These are phyloP conservation scores for Arctostaphylos glauca DNA, from an alignment of 148 eudicot species.

Conservation along the genomic window DNA sequence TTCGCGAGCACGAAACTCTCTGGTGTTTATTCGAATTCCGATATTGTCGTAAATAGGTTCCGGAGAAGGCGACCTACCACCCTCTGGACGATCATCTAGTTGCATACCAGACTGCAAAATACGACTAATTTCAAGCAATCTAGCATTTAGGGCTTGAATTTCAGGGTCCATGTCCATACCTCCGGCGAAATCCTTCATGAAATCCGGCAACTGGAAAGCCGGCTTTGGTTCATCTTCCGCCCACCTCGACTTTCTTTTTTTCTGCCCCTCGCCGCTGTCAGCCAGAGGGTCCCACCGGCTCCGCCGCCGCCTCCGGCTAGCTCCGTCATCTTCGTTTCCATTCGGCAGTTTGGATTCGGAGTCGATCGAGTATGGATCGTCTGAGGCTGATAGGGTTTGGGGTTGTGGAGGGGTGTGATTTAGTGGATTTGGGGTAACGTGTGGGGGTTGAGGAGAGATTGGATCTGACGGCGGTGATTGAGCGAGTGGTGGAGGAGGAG, in stretches of 20 bases:
- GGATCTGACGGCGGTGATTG: constrained; percentile 31
- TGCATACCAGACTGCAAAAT: constrained; percentile 65
- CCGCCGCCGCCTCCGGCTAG: constrained; percentile 55
- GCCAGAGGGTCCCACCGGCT: constrained; percentile 79
- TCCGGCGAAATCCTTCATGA: constrained; percentile 60
- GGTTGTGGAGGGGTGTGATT: neutral
- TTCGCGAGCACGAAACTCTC: constrained; percentile 82
- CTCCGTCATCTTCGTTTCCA: constrained; percentile 60
- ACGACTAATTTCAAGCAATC: constrained; percentile 69
- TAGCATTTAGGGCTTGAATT: constrained; percentile 61
- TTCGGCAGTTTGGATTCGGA: constrained; percentile 16
- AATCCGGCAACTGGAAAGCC: constrained; percentile 68
- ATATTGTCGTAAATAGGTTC: constrained; percentile 80
- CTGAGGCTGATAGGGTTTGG: neutral
- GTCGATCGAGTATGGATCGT: constrained; percentile 2
- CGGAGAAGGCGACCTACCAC: constrained; percentile 88
- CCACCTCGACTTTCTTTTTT: constrained; percentile 77
- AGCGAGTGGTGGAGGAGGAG: neutral
- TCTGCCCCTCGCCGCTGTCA: constrained; percentile 35
- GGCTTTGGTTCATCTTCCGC: constrained; percentile 76
- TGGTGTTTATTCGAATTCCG: constrained; percentile 80
- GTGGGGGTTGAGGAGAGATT: constrained; percentile 31
- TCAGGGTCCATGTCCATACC: constrained; percentile 86
- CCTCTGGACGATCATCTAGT: constrained; percentile 79
- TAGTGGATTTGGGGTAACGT: neutral